phyloP scores from a whole-genome alignment of 345 rosid genomes.

The Populus nigra region DNA sequence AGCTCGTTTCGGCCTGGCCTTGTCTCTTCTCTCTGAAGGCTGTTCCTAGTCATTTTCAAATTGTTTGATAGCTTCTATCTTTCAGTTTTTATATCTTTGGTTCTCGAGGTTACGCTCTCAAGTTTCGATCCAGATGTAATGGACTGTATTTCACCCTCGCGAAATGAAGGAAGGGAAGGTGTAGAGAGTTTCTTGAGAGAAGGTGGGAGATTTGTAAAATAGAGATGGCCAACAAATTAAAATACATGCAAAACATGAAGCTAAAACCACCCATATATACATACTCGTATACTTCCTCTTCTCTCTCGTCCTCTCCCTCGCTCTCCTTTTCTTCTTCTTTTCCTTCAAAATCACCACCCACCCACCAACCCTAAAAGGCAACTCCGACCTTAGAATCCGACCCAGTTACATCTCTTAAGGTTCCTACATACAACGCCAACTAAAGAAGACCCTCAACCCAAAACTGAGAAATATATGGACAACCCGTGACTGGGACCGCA shows the following conservation, averaged over 20 bases:
- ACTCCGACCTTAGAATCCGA: constrained; percentile 56
- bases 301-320: constrained; percentile 39
- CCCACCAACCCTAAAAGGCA: neutral
- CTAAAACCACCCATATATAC: constrained; percentile 14
- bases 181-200: neutral
- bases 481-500: constrained; percentile 89
- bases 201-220: neutral
- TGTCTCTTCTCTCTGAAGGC: too few species aligned
- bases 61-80: too few species aligned
- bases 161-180: neutral
- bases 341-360: constrained; percentile 17
- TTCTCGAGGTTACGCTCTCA: too few species aligned
- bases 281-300: constrained; percentile 34
- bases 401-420: constrained; percentile 75
- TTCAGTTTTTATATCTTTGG: too few species aligned
- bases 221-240: neutral
- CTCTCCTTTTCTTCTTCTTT: constrained; percentile 40
- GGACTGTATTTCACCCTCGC: too few species aligned
- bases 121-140: too few species aligned
- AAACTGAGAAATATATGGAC: constrained; percentile 71
- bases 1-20: too few species aligned
- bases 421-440: constrained; percentile 84
- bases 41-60: too few species aligned
- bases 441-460: constrained; percentile 86
- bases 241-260: constrained; percentile 10